Evolutionary conservation across 768 basidiomycete species (phyloP).

Genomic region (Pisolithus albus): DNA sequence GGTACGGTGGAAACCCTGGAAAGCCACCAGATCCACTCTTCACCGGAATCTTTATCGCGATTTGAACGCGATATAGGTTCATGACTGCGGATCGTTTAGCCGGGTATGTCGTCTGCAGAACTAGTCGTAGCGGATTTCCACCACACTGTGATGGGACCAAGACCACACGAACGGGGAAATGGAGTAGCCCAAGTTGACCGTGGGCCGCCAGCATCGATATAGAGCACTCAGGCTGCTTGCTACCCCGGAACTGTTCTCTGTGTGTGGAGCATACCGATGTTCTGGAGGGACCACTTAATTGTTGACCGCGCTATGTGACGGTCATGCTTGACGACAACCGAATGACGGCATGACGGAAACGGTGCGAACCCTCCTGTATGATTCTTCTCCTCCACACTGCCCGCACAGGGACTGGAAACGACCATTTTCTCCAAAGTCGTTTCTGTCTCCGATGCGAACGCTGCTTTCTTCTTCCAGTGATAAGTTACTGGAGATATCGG

Average conservation of each 20-base stretch:
- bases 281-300: background rate
- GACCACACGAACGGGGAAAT: background rate
- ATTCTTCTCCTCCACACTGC: too few relatives aligned
- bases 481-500: too few relatives aligned
- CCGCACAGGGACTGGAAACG: too few relatives aligned
- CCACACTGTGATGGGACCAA: background rate
- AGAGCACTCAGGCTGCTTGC: conserved; percentile 3
- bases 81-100: too few relatives aligned
- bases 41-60: conserved; percentile 16
- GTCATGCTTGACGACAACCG: background rate
- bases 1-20: conserved; percentile 12
- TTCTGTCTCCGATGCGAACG: too few relatives aligned
- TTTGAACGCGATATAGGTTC: conserved; percentile 16
- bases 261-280: background rate
- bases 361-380: background rate
- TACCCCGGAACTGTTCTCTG: conserved; percentile 12
- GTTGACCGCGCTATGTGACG: background rate
- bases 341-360: background rate
- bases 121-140: conserved; percentile 4
- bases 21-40: conserved; percentile 18
- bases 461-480: too few relatives aligned
- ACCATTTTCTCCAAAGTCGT: too few relatives aligned
- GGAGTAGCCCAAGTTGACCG: background rate
- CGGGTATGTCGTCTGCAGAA: conserved; percentile 6
- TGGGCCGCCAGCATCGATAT: background rate